Evolutionary conservation across 1,284 basidiomycete species (phyloP).

Genomic region (Sanghuangporus weigelae): DNA sequence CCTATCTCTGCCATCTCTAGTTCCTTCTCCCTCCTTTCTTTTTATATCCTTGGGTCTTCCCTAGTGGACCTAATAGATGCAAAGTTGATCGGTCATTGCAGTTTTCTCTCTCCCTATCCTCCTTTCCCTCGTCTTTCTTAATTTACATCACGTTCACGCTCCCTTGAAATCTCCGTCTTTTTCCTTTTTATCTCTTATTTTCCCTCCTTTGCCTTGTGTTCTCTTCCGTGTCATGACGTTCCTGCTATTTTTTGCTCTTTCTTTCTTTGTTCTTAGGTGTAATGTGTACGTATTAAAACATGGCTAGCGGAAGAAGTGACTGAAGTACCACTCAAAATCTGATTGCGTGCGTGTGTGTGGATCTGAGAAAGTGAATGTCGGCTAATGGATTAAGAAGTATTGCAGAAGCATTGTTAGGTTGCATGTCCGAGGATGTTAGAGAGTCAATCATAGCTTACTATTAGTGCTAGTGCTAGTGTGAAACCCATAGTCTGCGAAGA

Average conservation of each 20-base stretch:
- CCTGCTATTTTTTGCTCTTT: background rate
- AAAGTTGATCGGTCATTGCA: background rate
- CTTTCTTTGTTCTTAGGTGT: background rate
- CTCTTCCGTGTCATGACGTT: background rate
- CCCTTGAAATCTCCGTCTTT: constrained; percentile 1
- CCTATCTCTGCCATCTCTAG: background rate
- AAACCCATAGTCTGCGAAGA: constrained; percentile 11
- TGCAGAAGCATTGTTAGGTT: background rate
- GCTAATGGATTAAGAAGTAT: background rate
- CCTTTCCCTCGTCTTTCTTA: background rate
- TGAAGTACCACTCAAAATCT: background rate
- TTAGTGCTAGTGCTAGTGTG: background rate
- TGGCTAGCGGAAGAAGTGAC: background rate
- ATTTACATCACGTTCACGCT: background rate
- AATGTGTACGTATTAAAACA: background rate
- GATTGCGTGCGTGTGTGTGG: background rate
- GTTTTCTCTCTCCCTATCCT: background rate
- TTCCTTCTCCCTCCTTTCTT: background rate
- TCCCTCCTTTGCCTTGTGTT: background rate
- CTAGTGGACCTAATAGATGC: background rate
- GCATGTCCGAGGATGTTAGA: background rate
- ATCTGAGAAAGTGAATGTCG: background rate
- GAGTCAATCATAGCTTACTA: background rate
- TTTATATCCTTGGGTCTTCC: background rate
- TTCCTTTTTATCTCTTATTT: background rate